Conservation (phyloP, 2,329 filamentous ascomycete species). For the Fusarium solani-melongenae region DNA sequence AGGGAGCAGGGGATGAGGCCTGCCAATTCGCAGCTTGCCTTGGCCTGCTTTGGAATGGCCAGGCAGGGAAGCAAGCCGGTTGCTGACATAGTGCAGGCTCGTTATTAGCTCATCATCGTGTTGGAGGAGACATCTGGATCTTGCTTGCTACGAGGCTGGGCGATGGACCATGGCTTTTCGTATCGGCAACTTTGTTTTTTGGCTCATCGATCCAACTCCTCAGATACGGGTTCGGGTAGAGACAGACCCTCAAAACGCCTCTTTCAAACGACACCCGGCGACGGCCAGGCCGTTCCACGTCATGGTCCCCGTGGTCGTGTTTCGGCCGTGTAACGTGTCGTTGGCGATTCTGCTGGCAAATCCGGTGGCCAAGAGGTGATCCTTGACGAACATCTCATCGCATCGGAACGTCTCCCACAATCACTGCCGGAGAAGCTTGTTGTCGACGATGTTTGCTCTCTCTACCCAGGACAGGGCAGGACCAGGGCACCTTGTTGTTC, state of each 20-base stretch:
- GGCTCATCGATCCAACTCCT: background rate
- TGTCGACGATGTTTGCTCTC: slow-evolving; percentile 2
- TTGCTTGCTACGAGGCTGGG: background rate
- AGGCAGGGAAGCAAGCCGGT: slow-evolving; percentile 4
- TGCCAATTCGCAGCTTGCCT: slow-evolving; percentile 17
- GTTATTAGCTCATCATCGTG: slow-evolving; percentile 7
- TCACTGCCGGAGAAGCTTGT: slow-evolving; percentile 12
- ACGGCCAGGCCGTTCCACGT: slow-evolving; percentile 6
- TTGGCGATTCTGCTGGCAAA: slow-evolving; percentile 1
- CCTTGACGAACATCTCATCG: slow-evolving; percentile 5
- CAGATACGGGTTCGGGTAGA: slow-evolving; percentile 6
- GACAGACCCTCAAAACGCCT: background rate
- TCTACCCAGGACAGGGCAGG: background rate
- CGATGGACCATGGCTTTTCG: background rate
- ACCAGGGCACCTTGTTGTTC: slow-evolving; percentile 1
- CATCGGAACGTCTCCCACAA: background rate
- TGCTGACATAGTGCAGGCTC: slow-evolving; percentile 26
- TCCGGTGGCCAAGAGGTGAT: background rate
- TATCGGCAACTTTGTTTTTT: background rate
- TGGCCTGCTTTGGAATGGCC: slow-evolving; percentile 18
- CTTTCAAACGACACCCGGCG: slow-evolving; percentile 12
- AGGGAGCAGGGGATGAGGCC: slow-evolving; percentile 19
- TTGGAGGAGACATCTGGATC: background rate
- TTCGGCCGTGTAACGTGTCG: slow-evolving; percentile 33
- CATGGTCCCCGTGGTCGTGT: slow-evolving; percentile 22